Evolutionary conservation across 139 green algal species (phyloP).

Genomic region (Axilococcus clingmanii): DNA sequence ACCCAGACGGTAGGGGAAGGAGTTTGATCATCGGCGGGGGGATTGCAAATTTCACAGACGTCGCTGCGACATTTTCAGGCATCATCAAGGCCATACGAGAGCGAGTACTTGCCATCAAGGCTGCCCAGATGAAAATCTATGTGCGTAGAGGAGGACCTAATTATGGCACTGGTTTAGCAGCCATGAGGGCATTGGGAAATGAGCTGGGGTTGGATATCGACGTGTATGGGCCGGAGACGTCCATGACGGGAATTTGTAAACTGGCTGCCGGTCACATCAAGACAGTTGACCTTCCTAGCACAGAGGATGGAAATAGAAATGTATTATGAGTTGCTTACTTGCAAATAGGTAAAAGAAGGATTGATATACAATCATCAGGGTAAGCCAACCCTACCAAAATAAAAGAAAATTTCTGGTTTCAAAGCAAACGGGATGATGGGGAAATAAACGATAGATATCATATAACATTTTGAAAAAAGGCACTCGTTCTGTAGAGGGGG

Average conservation of each 20-base stretch:
- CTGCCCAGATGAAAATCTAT: constrained; percentile 71
- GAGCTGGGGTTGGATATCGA: constrained; percentile 66
- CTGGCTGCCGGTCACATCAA: constrained; percentile 69
- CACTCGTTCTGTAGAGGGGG: too few relatives aligned
- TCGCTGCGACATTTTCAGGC: constrained; percentile 86
- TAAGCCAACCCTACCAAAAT: not conserved
- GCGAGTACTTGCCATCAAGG: constrained; percentile 35
- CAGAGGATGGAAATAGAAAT: constrained; percentile 6
- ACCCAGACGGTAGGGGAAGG: constrained; percentile 49
- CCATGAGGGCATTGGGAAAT: constrained; percentile 59
- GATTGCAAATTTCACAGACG: constrained; percentile 95
- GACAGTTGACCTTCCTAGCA: constrained; percentile 8
- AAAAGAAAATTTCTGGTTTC: too few relatives aligned
- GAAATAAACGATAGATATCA: too few relatives aligned
- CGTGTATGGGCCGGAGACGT: constrained; percentile 76
- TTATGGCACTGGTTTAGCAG: constrained; percentile 67
- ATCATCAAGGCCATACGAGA: constrained; percentile 67
- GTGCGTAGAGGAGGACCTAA: constrained; percentile 85
- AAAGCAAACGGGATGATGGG: too few relatives aligned
- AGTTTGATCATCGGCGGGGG: constrained; percentile 85
- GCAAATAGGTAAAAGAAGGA: not conserved
- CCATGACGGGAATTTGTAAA: constrained; percentile 87
- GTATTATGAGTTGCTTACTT: constrained; percentile 8
- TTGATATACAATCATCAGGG: not conserved
- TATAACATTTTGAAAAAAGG: too few relatives aligned